Evolutionary conservation across 768 basidiomycete species (phyloP).

Genomic region (Gyrodon lividus): DNA sequence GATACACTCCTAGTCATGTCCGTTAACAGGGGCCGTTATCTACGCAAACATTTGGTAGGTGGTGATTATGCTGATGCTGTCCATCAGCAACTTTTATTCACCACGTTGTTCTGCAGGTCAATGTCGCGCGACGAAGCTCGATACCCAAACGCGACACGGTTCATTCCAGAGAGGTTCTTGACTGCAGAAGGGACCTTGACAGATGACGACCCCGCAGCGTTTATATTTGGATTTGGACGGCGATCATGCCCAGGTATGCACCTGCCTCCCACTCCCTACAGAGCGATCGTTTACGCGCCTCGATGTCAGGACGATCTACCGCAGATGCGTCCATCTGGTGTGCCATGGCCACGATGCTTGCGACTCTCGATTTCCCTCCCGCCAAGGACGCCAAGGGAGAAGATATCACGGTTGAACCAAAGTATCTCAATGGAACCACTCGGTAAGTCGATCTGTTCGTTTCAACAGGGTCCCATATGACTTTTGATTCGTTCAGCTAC

Average conservation of each 20-base stretch:
- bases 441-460: not conserved
- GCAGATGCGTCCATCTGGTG: constrained; percentile 9
- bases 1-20: not conserved
- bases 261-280: too few species aligned
- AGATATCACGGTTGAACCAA: constrained; percentile 4
- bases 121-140: constrained; percentile 4
- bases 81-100: too few species aligned
- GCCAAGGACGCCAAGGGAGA: constrained; percentile 2
- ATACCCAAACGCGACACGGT: constrained; percentile 9
- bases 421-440: constrained; percentile 2
- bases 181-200: not conserved
- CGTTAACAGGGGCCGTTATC: constrained; percentile 4
- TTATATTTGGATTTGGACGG: constrained; percentile 12
- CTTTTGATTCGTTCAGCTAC: not conserved
- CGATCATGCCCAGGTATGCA: constrained; percentile 6
- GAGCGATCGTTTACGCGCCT: too few species aligned
- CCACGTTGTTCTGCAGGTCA: not conserved
- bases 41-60: constrained; percentile 7
- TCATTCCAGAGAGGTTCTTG: constrained; percentile 15
- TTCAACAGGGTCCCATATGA: not conserved
- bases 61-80: too few species aligned
- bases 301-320: constrained; percentile 1
- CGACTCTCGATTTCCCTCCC: not conserved
- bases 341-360: constrained; percentile 5
- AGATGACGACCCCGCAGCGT: not conserved